phyloP scores from a whole-genome alignment of 345 rosid species.

The Acer yangbiense region DNA sequence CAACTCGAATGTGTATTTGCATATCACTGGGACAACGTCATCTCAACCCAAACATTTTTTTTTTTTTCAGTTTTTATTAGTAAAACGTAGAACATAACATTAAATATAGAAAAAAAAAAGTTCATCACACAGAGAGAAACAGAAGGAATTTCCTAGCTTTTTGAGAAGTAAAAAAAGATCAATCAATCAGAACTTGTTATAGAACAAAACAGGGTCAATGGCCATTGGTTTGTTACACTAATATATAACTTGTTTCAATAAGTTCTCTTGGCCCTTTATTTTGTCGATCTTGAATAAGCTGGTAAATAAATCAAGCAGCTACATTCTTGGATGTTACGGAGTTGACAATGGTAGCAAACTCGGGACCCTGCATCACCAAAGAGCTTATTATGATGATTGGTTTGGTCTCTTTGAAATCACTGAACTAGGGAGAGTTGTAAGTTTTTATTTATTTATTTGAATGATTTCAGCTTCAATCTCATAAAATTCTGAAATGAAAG shows the following conservation, averaged over 20 bases:
- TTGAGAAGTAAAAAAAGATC: background rate
- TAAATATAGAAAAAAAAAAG: background rate
- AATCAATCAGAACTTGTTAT: constrained; percentile 10
- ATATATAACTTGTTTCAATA: constrained; percentile 13
- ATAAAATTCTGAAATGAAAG: background rate
- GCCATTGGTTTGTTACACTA: background rate
- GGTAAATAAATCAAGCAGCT: constrained; percentile 54
- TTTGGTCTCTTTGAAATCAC: background rate
- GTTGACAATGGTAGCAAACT: constrained; percentile 93
- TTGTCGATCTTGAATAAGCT: background rate
- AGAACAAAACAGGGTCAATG: background rate
- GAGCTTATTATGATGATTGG: constrained; percentile 10
- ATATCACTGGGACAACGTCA: too few relatives aligned
- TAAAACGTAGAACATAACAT: background rate
- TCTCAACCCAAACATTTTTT: too few relatives aligned
- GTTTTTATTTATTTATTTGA: background rate
- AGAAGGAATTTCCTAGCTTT: constrained; percentile 2
- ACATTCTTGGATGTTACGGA: constrained; percentile 88
- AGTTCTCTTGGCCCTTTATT: constrained; percentile 16
- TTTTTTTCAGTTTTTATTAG: too few relatives aligned
- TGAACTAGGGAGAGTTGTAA: background rate
- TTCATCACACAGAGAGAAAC: background rate
- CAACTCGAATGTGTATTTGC: too few relatives aligned
- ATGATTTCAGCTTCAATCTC: background rate
- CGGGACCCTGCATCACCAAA: constrained; percentile 71